Percentiles rank a stretch among this genome's conserved stretches.
These are phyloP conservation scores for Babjeviella inositovora DNA, from an alignment of 805 yeast genomes.

Conservation along the genomic window DNA sequence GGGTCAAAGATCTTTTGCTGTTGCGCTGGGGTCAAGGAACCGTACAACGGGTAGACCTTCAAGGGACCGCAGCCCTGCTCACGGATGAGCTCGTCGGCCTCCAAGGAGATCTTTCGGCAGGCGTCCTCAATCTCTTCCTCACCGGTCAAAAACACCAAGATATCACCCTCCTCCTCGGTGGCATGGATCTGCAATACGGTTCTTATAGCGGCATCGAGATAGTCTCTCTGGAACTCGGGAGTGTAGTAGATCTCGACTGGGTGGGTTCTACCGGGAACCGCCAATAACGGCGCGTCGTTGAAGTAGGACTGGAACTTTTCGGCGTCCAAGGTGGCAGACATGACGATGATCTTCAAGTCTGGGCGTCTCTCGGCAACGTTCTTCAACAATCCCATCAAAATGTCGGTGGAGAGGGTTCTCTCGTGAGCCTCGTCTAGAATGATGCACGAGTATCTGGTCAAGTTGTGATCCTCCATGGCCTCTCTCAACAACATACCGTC, in stretches of 20 bases:
- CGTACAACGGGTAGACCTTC: constrained; percentile 83
- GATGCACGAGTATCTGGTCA: constrained; percentile 71
- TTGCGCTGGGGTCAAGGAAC: constrained; percentile 91
- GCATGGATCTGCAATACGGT: constrained; percentile 96
- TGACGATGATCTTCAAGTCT: constrained; percentile 80
- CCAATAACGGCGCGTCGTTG: constrained; percentile 81
- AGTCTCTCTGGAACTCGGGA: constrained; percentile 91
- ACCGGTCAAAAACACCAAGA: constrained; percentile 78
- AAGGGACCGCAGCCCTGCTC: constrained; percentile 87
- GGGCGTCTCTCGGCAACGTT: constrained; percentile 68
- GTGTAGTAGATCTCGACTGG: constrained; percentile 96
- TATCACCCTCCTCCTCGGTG: constrained; percentile 88
- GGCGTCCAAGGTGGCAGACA: constrained; percentile 97
- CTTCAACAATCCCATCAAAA: constrained; percentile 85
- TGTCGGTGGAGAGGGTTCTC: constrained; percentile 92
- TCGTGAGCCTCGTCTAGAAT: constrained; percentile 97
- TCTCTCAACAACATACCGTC: constrained; percentile 97
- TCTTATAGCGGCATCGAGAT: constrained; percentile 85
- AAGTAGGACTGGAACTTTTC: constrained; percentile 88
- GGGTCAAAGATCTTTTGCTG: constrained; percentile 89
- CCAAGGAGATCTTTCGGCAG: constrained; percentile 72
- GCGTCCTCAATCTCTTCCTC: constrained; percentile 98
- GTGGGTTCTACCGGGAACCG: constrained; percentile 96
- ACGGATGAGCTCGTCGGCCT: constrained; percentile 76
- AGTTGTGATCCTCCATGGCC: constrained; percentile 90